Percentiles rank a stretch among this genome's conserved stretches.
Evolutionary conservation across 1,284 basidiomycete genomes (phyloP).

Genomic region (Apiotrichum gamsii): DNA sequence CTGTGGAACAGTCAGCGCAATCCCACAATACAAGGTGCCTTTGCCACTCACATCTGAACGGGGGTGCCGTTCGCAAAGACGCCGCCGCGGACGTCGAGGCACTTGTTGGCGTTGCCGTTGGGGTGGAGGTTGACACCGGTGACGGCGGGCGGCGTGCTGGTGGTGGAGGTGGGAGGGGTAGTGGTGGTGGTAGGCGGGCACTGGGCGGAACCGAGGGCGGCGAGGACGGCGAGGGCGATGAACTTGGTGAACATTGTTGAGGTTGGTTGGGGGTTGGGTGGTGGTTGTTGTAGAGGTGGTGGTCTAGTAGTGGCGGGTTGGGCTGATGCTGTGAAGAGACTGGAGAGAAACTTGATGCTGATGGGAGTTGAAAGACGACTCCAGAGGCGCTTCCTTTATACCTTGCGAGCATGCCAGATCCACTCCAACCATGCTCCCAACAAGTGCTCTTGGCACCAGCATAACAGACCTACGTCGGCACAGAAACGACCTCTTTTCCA

Average conservation of each 20-base stretch:
- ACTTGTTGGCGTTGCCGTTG: conserved; percentile 25
- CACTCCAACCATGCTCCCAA: too few relatives aligned
- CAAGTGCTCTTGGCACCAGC: too few relatives aligned
- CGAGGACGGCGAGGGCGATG: conserved; percentile 10
- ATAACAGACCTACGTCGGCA: too few relatives aligned
- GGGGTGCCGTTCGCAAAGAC: conserved; percentile 15
- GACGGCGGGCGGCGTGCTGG: conserved; percentile 6
- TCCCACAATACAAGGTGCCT: neutral
- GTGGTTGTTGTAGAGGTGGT: too few relatives aligned
- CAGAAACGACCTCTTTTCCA: too few relatives aligned
- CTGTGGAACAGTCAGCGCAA: neutral
- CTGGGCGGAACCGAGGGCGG: conserved; percentile 6
- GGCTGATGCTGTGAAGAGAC: too few relatives aligned
- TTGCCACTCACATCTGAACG: conserved; percentile 5
- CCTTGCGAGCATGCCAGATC: too few relatives aligned
- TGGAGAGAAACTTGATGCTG: too few relatives aligned
- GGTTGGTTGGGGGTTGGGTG: neutral
- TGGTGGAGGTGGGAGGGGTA: conserved; percentile 8
- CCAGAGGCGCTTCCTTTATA: too few relatives aligned
- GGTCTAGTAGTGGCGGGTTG: too few relatives aligned
- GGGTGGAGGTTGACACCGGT: conserved; percentile 30
- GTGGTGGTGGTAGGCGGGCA: conserved; percentile 8
- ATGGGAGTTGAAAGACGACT: too few relatives aligned
- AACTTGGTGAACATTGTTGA: conserved; percentile 7
- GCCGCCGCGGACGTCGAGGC: conserved; percentile 19